These are phyloP conservation scores for Xerocomellus chrysenteron DNA, from an alignment of 768 basidiomycete species.

Conservation along the genomic window DNA sequence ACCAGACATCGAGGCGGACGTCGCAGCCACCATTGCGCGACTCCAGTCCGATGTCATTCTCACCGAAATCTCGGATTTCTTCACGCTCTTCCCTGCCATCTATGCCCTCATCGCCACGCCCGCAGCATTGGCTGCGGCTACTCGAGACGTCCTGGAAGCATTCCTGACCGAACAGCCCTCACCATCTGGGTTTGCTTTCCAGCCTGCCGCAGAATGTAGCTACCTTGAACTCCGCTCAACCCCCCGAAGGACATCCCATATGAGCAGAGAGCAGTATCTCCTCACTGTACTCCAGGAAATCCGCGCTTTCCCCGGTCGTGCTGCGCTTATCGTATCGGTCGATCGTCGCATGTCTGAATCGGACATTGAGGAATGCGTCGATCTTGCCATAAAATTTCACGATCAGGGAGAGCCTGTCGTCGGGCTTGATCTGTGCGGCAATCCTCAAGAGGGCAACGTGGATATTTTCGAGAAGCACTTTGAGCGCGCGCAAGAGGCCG, in stretches of 20 bases:
- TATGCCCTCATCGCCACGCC: slow-evolving; percentile 73
- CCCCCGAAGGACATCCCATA: slow-evolving; percentile 55
- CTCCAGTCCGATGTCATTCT: slow-evolving; percentile 44
- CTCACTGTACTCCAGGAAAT: slow-evolving; percentile 64
- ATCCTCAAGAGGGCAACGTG: slow-evolving; percentile 64
- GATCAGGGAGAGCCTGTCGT: slow-evolving; percentile 61
- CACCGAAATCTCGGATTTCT: slow-evolving; percentile 67
- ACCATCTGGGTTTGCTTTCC: slow-evolving; percentile 30
- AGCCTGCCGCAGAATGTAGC: slow-evolving; percentile 50
- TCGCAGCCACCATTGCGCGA: slow-evolving; percentile 44
- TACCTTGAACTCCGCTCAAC: slow-evolving; percentile 87
- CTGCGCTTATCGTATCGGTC: slow-evolving; percentile 70
- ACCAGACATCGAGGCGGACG: slow-evolving; percentile 29
- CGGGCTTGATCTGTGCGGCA: slow-evolving; percentile 80
- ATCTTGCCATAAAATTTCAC: slow-evolving; percentile 54
- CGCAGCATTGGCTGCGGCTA: slow-evolving; percentile 49
- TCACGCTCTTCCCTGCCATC: slow-evolving; percentile 72
- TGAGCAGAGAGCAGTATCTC: slow-evolving; percentile 63
- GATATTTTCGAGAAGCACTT: slow-evolving; percentile 50
- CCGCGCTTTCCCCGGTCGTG: slow-evolving; percentile 52
- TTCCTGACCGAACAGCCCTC: slow-evolving; percentile 46
- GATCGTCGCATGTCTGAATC: slow-evolving; percentile 63
- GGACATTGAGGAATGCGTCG: slow-evolving; percentile 55
- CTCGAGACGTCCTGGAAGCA: slow-evolving; percentile 60
- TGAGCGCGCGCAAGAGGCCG: slow-evolving; percentile 52